These are phyloP conservation scores for grape (Vitis vinifera) DNA, from an alignment of 164 flowering plant species.

Conservation along the genomic window ASM3070453v1 NC_081814.1:3749501-3750000, in stretches of 20 bases:
- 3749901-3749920: no score
- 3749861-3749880: no score
- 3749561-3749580: constrained; percentile 66
- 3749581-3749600: constrained; percentile 69
- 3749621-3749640: constrained; percentile 78
- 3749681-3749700: constrained; percentile 60
- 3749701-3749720: constrained; percentile 59
- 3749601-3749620: constrained; percentile 70
- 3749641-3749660: constrained; percentile 53
- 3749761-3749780: no score
- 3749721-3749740: constrained; percentile 29
- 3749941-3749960: no score
- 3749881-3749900: no score
- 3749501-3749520: constrained; percentile 23
- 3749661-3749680: constrained; percentile 69
- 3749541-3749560: constrained; percentile 70
- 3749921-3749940: no score
- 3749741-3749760: neutral
- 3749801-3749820: no score
- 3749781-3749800: no score
- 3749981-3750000: no score
- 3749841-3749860: no score
- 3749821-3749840: no score
- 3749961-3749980: no score
- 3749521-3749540: constrained; percentile 47